Base-by-base conservation (phyloP, 2,329 filamentous ascomycete genomes). In the Chrysoporthe deuterocubensis region DNA sequence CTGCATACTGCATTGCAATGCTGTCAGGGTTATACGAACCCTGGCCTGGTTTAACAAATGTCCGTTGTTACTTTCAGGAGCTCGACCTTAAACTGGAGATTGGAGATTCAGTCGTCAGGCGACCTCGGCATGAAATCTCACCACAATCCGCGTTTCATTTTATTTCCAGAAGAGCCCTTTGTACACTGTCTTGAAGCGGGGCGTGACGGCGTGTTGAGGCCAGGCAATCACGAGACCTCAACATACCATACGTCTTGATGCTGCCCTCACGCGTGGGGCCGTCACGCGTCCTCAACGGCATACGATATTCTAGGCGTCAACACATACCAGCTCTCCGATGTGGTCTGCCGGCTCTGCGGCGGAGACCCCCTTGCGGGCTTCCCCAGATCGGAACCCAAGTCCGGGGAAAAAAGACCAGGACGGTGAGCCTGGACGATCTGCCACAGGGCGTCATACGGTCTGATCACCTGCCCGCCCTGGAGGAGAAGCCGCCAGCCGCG, bases 391-490 rank as follows among this genome's bases (percentile, higher is more conserved):
- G n/a, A 52, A 14, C 21, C 32, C 78, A 78, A 48, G 69, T 72
- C 50, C 80, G 86, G 74, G 83, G 84, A 68, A 87, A 85, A 75
- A 88, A 85, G 77, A 87, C 84, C 5, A 84, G 76, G 74, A 83
- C 84, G 2, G 83, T 89, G 71, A 85, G 79, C 68, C 78, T 89
- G 4, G 82, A 84, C 11, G 87, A 89, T 62, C 79, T 90, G 43
- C 86, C 87, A 5, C 86, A 89, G 73, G 87, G 85, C 32, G 73
- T 80, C 40, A 76, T 84, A 50, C 75, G 80, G 42, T 67, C 80
- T 40, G 75, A 78, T 44, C 75, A 77, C n/a, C 71, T 76, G 16
- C 68, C 57, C 58, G 59, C 54, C 44, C 74, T 81, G 66, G 76
- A 81, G 70, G 78, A 82, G 37, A 77, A 81, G 64, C 80, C 73